phyloP scores from a whole-genome alignment of 768 basidiomycete species.

The Clavaria fumosa region DNA sequence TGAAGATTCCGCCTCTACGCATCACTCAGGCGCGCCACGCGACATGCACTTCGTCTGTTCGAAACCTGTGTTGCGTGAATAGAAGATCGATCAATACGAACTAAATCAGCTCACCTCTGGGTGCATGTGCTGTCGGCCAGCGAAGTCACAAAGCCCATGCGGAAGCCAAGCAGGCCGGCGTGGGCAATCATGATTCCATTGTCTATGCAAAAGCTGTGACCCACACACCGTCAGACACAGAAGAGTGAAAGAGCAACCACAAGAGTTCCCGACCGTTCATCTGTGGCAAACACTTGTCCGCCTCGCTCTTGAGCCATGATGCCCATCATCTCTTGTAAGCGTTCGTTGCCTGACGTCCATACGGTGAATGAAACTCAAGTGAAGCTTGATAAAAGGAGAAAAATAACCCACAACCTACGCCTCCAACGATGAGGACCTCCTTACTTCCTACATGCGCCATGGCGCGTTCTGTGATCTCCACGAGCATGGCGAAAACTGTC shows the following conservation, averaged over 20 bases:
- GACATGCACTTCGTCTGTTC: slow-evolving; percentile 89
- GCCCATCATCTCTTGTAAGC: slow-evolving; percentile 97
- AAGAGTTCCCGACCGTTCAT: slow-evolving; percentile 61
- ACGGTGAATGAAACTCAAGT: too few relatives aligned
- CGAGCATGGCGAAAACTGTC: slow-evolving; percentile 94
- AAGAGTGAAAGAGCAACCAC: not conserved
- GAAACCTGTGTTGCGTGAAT: slow-evolving; percentile 42
- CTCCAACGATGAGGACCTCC: slow-evolving; percentile 94
- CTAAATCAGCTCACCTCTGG: slow-evolving; percentile 47
- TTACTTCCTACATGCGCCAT: slow-evolving; percentile 98
- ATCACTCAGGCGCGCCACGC: slow-evolving; percentile 57
- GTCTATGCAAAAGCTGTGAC: slow-evolving; percentile 88
- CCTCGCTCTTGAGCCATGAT: slow-evolving; percentile 87
- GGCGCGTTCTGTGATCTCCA: slow-evolving; percentile 96
- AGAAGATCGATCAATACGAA: slow-evolving; percentile 1
- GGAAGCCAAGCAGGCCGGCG: slow-evolving; percentile 79
- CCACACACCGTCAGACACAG: not conserved
- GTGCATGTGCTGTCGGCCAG: slow-evolving; percentile 76
- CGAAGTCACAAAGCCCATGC: slow-evolving; percentile 78
- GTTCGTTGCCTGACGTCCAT: slow-evolving; percentile 80
- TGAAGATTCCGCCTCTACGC: not conserved
- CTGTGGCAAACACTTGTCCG: slow-evolving; percentile 86
- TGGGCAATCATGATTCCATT: slow-evolving; percentile 99
- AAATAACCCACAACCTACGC: slow-evolving; percentile 97
- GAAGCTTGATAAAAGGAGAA: too few relatives aligned